Evolutionary conservation across 2,329 filamentous ascomycete species (phyloP), one percentile per base, ranked within the genome.

Genomic region (Phoma sp.): DNA sequence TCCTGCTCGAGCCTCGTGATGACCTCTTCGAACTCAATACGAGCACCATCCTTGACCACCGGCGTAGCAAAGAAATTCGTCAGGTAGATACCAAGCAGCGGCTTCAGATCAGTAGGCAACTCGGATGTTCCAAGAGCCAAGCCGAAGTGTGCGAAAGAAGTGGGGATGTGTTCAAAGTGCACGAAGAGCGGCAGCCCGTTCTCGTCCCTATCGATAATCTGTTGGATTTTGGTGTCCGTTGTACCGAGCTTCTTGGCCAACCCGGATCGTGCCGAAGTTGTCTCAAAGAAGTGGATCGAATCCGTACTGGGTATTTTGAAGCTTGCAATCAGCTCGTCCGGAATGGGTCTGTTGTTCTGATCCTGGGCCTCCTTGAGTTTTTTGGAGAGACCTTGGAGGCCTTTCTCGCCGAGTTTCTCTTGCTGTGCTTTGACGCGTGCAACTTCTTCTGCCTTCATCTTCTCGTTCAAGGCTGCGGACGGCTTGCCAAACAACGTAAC

Each of bases 21-120:
- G 3, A 98, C 90, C 58, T 96, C 86, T 72, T 98, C 95, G 66
- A 98, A 99, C 42, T 89, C 87, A 27, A 99, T 79, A 23, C 83
- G 84, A 70, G 91, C 82, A 38, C 90, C 92, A 65, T 92, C 83
- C 27, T 88, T 86, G 66, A 83, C 82, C 55, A 99, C 88, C 2
- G 93, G 95, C 0, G 92, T 91, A 70, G 91, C 93, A 81, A 98
- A 99, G 79, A 98, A 96, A 69, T 93, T 95, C 69, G 93, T 90
- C 27, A 87, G 87, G 69, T 96, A 98, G 36, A 98, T 82, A 3
- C 88, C 83, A 42, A 98, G 80, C 22, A 99, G 77, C 3, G 95
- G 95, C 70, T 93, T 92, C 55, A 93, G 83, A 59, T 93, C 85
- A n/a, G 89, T 83, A 0, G 93, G 91, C 1, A 97, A 80, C 29